A percentile compares a stretch with the other conserved stretches of the same genome.
Conservation (phyloP, 2,329 filamentous ascomycete genomes). For the Rhinocladiella mackenziei region DNA sequence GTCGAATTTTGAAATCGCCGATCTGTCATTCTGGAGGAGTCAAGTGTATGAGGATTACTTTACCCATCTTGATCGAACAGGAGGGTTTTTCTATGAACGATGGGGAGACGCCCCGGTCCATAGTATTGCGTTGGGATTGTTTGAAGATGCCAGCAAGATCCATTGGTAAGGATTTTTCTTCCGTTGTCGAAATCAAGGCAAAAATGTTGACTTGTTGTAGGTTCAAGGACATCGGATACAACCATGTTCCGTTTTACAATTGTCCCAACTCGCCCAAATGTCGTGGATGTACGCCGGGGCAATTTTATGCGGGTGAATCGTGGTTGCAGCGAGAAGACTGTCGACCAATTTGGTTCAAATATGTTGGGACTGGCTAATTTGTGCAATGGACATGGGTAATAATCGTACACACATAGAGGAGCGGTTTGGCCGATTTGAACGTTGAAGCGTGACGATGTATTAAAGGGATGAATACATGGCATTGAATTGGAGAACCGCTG, state of each 20-base stretch:
- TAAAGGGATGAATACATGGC: too few species aligned
- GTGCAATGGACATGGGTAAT: too few species aligned
- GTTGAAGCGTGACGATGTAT: too few species aligned
- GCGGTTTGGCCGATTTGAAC: too few species aligned
- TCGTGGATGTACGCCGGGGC: constrained; percentile 76
- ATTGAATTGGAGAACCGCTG: too few species aligned
- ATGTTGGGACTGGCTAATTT: constrained; percentile 69
- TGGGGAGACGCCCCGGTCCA: constrained; percentile 99
- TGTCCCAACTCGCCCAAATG: constrained; percentile 97
- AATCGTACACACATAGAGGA: too few species aligned
- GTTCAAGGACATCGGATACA: constrained; percentile 99
- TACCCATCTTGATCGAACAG: constrained; percentile 85
- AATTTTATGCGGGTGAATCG: constrained; percentile 81
- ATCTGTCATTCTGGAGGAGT: constrained; percentile 88
- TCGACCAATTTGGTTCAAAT: constrained; percentile 95
- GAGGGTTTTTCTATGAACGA: constrained; percentile 97
- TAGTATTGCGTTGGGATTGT: constrained; percentile 84
- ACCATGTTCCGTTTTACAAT: constrained; percentile 98
- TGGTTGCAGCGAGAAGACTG: constrained; percentile 90
- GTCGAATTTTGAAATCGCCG: constrained; percentile 96
- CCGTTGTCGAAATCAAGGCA: background rate
- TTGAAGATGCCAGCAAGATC: constrained; percentile 84
- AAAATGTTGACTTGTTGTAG: constrained; percentile 43
- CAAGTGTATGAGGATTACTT: constrained; percentile 93
- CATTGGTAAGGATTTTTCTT: constrained; percentile 67